These are phyloP conservation scores for Auricularia cornea DNA, from an alignment of 768 basidiomycete genomes.

Conservation along the genomic window DNA sequence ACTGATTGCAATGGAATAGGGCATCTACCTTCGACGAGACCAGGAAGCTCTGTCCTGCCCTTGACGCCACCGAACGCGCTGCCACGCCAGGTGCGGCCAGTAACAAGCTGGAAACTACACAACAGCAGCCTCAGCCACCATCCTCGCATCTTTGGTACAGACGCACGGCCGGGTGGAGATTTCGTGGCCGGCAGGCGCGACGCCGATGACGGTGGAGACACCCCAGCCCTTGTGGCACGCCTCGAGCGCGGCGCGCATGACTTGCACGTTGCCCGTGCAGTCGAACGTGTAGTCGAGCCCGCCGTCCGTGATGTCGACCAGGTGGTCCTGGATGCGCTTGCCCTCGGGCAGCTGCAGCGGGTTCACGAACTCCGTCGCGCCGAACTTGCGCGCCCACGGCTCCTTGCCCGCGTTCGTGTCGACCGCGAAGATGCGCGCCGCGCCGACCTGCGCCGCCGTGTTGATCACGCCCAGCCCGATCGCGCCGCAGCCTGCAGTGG, in stretches of 20 bases:
- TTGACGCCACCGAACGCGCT: constrained; percentile 97
- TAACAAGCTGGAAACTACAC: constrained; percentile 52
- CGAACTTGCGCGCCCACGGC: constrained; percentile 84
- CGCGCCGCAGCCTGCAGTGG: constrained; percentile 58
- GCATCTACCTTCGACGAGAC: constrained; percentile 73
- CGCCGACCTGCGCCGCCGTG: constrained; percentile 67
- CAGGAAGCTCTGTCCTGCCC: constrained; percentile 91
- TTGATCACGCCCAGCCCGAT: constrained; percentile 92
- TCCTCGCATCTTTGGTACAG: too few species aligned
- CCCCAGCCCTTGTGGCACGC: constrained; percentile 99
- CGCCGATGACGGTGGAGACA: constrained; percentile 90
- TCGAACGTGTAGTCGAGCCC: constrained; percentile 97
- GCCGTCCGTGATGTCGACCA: constrained; percentile 91
- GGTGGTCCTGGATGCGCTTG: constrained; percentile 78
- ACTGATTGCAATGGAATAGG: constrained; percentile 5
- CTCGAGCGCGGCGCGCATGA: constrained; percentile 93
- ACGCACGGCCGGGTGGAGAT: constrained; percentile 81
- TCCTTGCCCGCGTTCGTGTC: constrained; percentile 86
- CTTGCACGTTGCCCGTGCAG: constrained; percentile 88
- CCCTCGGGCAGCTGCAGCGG: constrained; percentile 65
- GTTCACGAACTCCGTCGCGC: constrained; percentile 92
- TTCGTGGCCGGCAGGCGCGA: constrained; percentile 95
- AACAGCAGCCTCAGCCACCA: neutral
- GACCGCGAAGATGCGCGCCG: constrained; percentile 83
- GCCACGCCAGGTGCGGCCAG: constrained; percentile 91